Evolutionary conservation across 2,329 filamentous ascomycete genomes (phyloP).

Genomic region (Teratosphaeria viscida): DNA sequence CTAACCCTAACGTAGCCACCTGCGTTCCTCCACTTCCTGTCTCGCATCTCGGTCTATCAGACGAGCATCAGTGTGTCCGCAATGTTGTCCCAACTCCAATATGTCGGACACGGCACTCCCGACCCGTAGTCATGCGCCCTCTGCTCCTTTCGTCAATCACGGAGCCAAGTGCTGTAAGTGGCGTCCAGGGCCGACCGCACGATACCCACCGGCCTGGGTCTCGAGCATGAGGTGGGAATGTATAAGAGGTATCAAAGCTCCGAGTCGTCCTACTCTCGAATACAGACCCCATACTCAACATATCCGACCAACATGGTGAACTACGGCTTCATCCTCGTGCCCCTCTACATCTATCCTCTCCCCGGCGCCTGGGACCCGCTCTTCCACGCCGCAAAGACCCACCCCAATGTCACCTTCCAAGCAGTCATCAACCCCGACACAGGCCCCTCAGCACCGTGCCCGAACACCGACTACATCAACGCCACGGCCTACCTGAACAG

Average conservation of each 20-base stretch:
- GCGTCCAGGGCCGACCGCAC: background rate
- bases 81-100: background rate
- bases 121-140: no score
- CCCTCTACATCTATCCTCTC: constrained; percentile 22
- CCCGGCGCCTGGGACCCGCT: constrained; percentile 17
- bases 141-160: background rate
- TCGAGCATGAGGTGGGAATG: background rate
- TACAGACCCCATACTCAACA: background rate
- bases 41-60: background rate
- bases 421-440: constrained; percentile 21
- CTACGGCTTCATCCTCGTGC: constrained; percentile 13
- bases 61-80: background rate
- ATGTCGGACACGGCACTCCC: no score
- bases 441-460: constrained; percentile 16
- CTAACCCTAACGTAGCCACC: background rate
- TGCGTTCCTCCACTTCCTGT: background rate
- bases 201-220: background rate
- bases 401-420: constrained; percentile 20
- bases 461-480: constrained; percentile 15
- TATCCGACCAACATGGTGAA: background rate
- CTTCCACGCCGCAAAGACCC: constrained; percentile 11
- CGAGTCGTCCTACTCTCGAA: background rate
- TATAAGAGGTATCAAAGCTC: no score
- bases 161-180: background rate
- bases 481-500: constrained; percentile 15